Evolutionary conservation across 108 stramenopile species (phyloP).

Genomic region (Aureococcus anophagefferens): DNA sequence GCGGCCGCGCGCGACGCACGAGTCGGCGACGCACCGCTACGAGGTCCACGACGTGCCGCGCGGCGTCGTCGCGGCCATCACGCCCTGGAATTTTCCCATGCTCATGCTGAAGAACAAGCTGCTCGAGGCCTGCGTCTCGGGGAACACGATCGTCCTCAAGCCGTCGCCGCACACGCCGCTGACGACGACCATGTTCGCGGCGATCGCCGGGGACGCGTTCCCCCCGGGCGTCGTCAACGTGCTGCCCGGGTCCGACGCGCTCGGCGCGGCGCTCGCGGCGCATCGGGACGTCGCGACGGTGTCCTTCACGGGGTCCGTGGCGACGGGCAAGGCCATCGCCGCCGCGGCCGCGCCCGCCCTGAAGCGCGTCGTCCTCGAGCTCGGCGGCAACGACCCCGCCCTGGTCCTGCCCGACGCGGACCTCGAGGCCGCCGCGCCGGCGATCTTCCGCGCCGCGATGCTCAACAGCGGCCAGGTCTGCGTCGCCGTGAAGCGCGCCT

Average conservation of each 20-base stretch:
- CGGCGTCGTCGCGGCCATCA: conserved; percentile 65
- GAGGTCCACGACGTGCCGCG: too few relatives aligned
- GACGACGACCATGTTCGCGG: conserved; percentile 51
- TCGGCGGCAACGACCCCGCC: conserved; percentile 17
- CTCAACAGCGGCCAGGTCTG: conserved; percentile 19
- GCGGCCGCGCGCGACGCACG: too few relatives aligned
- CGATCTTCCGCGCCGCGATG: conserved; percentile 8
- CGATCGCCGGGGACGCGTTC: conserved; percentile 64
- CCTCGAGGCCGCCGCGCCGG: conserved; percentile 9
- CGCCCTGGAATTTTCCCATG: conserved; percentile 80
- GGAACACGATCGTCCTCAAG: conserved; percentile 48
- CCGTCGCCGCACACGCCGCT: conserved; percentile 28
- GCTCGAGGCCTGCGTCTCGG: too few relatives aligned
- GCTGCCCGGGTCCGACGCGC: conserved; percentile 38
- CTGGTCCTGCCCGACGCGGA: conserved; percentile 13
- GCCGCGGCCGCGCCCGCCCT: conserved; percentile 5
- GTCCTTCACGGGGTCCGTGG: conserved; percentile 16
- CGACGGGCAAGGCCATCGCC: conserved; percentile 17
- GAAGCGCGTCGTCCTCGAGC: conserved; percentile 15
- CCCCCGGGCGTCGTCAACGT: conserved; percentile 74
- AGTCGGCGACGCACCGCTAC: too few relatives aligned
- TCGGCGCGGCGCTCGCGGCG: conserved; percentile 7
- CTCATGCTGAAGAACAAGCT: conserved; percentile 69
- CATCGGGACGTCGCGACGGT: conserved; percentile 15
- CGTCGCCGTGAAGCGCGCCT: conserved; percentile 16